A percentile compares a stretch with the other conserved stretches of the same genome.
Conservation (phyloP, 192 early-diverging fungal genomes). For the Podila epicladia region DNA sequence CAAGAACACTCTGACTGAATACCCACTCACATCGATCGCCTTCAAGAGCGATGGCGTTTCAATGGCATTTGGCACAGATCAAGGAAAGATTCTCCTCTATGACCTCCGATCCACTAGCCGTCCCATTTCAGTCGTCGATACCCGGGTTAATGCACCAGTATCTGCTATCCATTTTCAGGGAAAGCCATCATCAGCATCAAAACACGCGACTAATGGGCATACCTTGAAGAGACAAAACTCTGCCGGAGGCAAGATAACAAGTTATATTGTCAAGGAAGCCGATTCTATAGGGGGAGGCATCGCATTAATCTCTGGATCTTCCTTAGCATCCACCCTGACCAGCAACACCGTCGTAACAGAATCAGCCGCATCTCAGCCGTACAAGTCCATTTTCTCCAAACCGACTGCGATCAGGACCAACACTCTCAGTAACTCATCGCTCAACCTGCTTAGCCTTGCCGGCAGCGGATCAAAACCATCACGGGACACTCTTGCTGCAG, state of each 20-base stretch:
- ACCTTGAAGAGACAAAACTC: constrained; percentile 33
- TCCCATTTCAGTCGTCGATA: constrained; percentile 43
- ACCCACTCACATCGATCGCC: constrained; percentile 44
- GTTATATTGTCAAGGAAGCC: not conserved
- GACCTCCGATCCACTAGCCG: constrained; percentile 50
- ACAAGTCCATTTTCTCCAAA: constrained; percentile 4
- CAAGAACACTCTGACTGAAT: constrained; percentile 47
- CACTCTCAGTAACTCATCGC: constrained; percentile 13
- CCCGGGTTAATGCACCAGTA: constrained; percentile 28
- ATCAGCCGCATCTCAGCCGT: not conserved
- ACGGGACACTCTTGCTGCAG: constrained; percentile 13
- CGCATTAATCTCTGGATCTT: not conserved
- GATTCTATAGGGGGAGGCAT: not conserved
- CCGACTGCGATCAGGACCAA: constrained; percentile 14
- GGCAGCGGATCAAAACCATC: not conserved
- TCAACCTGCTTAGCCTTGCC: constrained; percentile 1
- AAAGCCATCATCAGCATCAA: constrained; percentile 3
- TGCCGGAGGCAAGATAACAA: constrained; percentile 12
- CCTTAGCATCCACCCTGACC: not conserved
- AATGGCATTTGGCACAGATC: constrained; percentile 51
- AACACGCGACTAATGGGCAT: constrained; percentile 26
- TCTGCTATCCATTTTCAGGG: constrained; percentile 34
- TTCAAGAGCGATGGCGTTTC: constrained; percentile 56
- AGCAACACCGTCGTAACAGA: not conserved
- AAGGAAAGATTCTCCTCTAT: constrained; percentile 55